Conservation (phyloP, 2,329 filamentous ascomycete genomes). For the Pyrenophora teres region DNA sequence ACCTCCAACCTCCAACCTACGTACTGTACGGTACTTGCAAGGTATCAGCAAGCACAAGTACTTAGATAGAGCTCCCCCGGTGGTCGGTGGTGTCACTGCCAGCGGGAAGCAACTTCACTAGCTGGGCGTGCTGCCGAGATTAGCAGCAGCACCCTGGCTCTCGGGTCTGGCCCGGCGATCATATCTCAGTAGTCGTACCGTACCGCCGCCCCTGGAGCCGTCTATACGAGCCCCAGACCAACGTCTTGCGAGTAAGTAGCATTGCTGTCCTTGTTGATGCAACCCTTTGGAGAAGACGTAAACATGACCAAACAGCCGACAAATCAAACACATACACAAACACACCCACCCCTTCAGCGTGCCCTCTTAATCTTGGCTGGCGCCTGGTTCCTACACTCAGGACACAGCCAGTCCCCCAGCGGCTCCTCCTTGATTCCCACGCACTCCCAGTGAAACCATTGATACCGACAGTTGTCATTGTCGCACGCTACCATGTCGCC, state of each 20-base stretch:
- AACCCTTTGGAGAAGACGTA: no score
- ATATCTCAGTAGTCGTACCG: neutral
- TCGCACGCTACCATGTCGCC: conserved; percentile 91
- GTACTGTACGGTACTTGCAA: no score
- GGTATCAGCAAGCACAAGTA: no score
- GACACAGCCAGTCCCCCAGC: conserved; percentile 57
- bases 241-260: no score
- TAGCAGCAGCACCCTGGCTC: conserved; percentile 7
- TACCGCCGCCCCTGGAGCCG: neutral
- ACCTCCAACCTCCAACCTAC: no score
- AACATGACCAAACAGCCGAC: no score
- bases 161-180: conserved; percentile 15
- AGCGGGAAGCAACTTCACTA: neutral
- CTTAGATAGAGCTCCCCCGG: no score
- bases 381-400: conserved; percentile 48
- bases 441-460: conserved; percentile 85
- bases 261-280: no score
- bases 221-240: neutral
- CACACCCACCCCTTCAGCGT: conserved; percentile 23
- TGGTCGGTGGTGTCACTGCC: neutral
- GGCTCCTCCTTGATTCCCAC: conserved; percentile 57
- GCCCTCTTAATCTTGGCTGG: conserved; percentile 49
- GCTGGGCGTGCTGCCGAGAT: conserved; percentile 1
- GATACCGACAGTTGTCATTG: conserved; percentile 77
- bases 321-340: no score